A percentile compares a stretch with the other conserved stretches of the same genome.
These are phyloP conservation scores for Trichoderma sp. DNA, from an alignment of 2,329 filamentous ascomycete genomes.

Conservation along the genomic window DNA sequence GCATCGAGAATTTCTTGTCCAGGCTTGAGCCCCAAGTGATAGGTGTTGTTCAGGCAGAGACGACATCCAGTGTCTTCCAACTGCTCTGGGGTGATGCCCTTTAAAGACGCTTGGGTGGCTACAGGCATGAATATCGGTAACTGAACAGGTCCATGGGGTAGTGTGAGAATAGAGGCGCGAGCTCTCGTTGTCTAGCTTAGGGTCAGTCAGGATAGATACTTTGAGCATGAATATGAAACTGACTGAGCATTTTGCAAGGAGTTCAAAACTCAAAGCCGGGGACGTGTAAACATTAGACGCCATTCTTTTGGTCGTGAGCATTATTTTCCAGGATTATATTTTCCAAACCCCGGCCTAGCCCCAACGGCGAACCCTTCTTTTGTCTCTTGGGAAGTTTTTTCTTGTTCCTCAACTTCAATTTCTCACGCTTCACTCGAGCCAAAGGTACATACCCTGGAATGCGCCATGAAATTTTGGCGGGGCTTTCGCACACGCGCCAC, in stretches of 20 bases:
- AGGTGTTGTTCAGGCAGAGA: conserved; percentile 96
- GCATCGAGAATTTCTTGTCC: conserved; percentile 86
- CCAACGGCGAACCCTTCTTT: background rate
- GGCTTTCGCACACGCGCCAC: conserved; percentile 10
- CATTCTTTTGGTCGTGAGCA: conserved; percentile 47
- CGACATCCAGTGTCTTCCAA: conserved; percentile 86
- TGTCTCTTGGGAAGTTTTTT: conserved; percentile 8
- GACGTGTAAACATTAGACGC: conserved; percentile 55
- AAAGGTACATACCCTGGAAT: conserved; percentile 16
- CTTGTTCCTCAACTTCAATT: background rate
- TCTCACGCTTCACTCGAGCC: conserved; percentile 2
- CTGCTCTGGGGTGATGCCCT: conserved; percentile 90
- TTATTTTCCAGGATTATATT: conserved; percentile 23
- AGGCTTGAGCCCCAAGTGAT: conserved; percentile 92
- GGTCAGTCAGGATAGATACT: too few species aligned
- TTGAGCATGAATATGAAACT: background rate
- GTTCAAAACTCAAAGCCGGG: conserved; percentile 74
- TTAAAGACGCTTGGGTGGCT: conserved; percentile 92
- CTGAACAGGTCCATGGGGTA: conserved; percentile 88
- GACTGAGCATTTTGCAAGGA: conserved; percentile 56
- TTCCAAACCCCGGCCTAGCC: background rate
- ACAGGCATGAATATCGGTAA: conserved; percentile 98
- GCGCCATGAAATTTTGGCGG: conserved; percentile 21
- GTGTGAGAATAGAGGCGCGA: conserved; percentile 79
- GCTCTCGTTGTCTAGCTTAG: conserved; percentile 96